Percentiles rank a stretch among this genome's conserved stretches.
Evolutionary conservation across 1,284 basidiomycete genomes (phyloP).

Genomic region (Pseudozyma thailandica): DNA sequence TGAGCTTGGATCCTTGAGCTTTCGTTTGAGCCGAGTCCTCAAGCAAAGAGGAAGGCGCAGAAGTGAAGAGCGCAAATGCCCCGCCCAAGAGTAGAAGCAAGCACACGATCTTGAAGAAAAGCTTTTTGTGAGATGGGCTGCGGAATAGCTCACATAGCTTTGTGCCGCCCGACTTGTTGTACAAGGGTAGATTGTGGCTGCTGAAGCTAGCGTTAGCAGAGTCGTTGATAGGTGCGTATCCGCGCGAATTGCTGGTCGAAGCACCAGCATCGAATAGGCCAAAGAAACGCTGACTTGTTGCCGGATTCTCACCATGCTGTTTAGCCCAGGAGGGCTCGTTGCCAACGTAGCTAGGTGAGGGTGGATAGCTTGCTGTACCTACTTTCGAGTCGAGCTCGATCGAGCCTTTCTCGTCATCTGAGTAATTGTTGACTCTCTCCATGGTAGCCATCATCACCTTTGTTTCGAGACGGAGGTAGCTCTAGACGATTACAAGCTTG

Average conservation of each 20-base stretch:
- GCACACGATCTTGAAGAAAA: constrained; percentile 15
- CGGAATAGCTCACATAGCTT: constrained; percentile 5
- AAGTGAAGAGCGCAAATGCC: constrained; percentile 7
- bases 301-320: neutral
- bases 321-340: constrained; percentile 16
- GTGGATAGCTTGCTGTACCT: constrained; percentile 18
- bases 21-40: neutral
- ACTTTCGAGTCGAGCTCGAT: neutral
- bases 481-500: no score
- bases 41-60: neutral
- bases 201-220: neutral
- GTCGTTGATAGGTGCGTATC: constrained; percentile 6
- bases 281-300: constrained; percentile 14
- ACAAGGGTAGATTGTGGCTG: constrained; percentile 6
- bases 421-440: neutral
- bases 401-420: neutral
- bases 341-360: constrained; percentile 10
- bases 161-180: neutral
- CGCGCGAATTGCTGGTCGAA: constrained; percentile 2
- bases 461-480: no score
- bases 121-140: constrained; percentile 6
- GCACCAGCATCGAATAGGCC: constrained; percentile 4
- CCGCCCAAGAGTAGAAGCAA: constrained; percentile 13
- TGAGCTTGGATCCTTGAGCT: no score
- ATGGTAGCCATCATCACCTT: no score